Evolutionary conservation across 2,329 filamentous ascomycete species (phyloP), one percentile per base, ranked within the genome.

Genomic region (Nothophaeocryptopus gaeumannii): DNA sequence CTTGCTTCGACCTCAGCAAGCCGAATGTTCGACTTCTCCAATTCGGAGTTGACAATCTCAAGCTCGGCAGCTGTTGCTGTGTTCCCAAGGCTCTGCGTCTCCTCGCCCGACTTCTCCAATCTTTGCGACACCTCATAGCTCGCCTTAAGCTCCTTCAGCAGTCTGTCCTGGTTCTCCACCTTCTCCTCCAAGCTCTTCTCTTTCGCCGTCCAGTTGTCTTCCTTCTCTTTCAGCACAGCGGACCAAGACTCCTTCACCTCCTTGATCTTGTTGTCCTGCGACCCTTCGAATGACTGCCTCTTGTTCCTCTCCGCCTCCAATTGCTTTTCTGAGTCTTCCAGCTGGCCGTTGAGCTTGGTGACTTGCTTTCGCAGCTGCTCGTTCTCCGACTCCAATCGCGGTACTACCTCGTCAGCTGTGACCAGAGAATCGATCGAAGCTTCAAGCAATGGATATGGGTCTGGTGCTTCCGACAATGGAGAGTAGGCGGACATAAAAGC

Each of bases 41-140:
- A 73, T 63, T 99, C 93, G 0, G 90, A 87, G 64, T 87, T 86
- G 49, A 96, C 85, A 75, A 99, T 92, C 61, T 97, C 93, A 52
- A 99, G 78, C 70, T 99, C 93, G 62, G 83, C 89, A 3, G 88
- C 87, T 44, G 93, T 87, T 50, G 85, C 81, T 30, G 79, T 81
- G 20, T 79, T 78, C 26, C 76, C 76, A 13, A 65, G 56, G n/a
- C 71, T 72, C 20, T 80, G 79, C 13, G 75, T 72, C 14, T 86
- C 83, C 8, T 73, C 73, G 31, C 86, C 85, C 11, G 83, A 82
- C 59, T 84, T 85, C 44, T 85, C 91, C 43, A 99, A 76, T 43
- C 93, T 82, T 68, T 97, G 91, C 39, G 89, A 93, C 47, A 99
- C 93, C 70, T 99, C 93, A 66, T 96, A 96, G 73, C 85, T 96